phyloP scores from a whole-genome alignment of 2,329 filamentous ascomycete genomes.

The Exophiala spinifera region DNA sequence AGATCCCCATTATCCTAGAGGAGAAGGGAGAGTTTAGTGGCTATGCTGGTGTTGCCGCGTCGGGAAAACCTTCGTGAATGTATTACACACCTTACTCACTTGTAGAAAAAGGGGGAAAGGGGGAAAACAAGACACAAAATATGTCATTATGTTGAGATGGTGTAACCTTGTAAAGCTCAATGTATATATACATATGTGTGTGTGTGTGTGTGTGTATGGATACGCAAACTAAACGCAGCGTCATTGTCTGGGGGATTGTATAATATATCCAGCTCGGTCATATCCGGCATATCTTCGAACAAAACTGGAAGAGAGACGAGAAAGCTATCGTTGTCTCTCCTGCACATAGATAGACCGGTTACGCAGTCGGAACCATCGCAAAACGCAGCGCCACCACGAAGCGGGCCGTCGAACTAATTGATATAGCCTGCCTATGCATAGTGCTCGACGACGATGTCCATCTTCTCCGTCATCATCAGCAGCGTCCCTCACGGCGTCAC shows the following conservation, averaged over 20 bases:
- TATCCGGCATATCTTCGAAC: no score
- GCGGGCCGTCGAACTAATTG: slow-evolving; percentile 60
- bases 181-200: no score
- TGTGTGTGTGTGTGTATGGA: no score
- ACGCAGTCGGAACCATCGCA: slow-evolving; percentile 62
- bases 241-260: no score
- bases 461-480: slow-evolving; percentile 62
- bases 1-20: slow-evolving; percentile 30
- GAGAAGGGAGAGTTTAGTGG: slow-evolving; percentile 9
- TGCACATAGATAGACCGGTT: slow-evolving; percentile 44
- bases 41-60: slow-evolving; percentile 6
- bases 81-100: no score
- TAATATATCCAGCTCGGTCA: no score
- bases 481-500: slow-evolving; percentile 63
- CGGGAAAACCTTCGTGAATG: background rate
- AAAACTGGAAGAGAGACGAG: no score
- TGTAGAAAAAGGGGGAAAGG: background rate
- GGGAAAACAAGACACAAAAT: no score
- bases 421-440: slow-evolving; percentile 62
- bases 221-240: no score
- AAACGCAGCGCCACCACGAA: slow-evolving; percentile 64
- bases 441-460: slow-evolving; percentile 59
- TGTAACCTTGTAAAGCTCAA: no score
- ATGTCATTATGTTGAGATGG: no score
- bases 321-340: background rate